Percentiles rank a stretch among this genome's conserved stretches.
These are phyloP conservation scores for Agaricus blazei DNA, from an alignment of 768 basidiomycete species.

Conservation along the genomic window DNA sequence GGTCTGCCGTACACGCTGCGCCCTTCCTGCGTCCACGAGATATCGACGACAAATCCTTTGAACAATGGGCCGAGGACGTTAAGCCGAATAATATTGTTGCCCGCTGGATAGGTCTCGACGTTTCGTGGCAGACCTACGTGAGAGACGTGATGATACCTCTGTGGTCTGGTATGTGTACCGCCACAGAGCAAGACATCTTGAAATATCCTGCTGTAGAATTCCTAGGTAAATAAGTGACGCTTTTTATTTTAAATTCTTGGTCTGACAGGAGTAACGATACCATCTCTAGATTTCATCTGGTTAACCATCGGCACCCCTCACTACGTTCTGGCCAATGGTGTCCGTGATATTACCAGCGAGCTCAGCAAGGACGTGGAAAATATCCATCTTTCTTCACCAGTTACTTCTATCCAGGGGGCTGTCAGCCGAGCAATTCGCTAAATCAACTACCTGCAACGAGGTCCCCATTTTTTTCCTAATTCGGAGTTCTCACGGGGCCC, in stretches of 20 bases:
- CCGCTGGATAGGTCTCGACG: constrained; percentile 41
- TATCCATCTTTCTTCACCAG: constrained; percentile 51
- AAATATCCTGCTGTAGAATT: constrained; percentile 60
- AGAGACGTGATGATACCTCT: constrained; percentile 53
- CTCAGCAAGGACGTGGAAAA: constrained; percentile 41
- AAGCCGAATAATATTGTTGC: constrained; percentile 37
- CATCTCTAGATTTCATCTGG: constrained; percentile 59
- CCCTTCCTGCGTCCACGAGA: constrained; percentile 33
- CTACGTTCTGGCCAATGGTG: constrained; percentile 58
- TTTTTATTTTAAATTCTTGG: neutral
- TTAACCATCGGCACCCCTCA: constrained; percentile 63
- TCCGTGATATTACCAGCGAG: constrained; percentile 51
- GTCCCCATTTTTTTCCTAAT: too few relatives aligned
- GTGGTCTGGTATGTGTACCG: constrained; percentile 72
- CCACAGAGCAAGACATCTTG: constrained; percentile 47
- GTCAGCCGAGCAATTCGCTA: too few relatives aligned
- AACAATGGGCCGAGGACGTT: constrained; percentile 40
- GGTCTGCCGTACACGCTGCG: constrained; percentile 35
- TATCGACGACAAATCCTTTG: constrained; percentile 35
- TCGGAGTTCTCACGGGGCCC: too few relatives aligned
- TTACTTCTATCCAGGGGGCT: constrained; percentile 44
- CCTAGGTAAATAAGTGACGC: constrained; percentile 39
- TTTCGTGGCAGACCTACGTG: constrained; percentile 48
- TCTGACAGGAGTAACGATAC: neutral
- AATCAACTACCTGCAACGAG: too few relatives aligned